A percentile compares a stretch with the other conserved stretches of the same genome.
Conservation (phyloP, 257 asterid species). For the Solanum piurae region DNA sequence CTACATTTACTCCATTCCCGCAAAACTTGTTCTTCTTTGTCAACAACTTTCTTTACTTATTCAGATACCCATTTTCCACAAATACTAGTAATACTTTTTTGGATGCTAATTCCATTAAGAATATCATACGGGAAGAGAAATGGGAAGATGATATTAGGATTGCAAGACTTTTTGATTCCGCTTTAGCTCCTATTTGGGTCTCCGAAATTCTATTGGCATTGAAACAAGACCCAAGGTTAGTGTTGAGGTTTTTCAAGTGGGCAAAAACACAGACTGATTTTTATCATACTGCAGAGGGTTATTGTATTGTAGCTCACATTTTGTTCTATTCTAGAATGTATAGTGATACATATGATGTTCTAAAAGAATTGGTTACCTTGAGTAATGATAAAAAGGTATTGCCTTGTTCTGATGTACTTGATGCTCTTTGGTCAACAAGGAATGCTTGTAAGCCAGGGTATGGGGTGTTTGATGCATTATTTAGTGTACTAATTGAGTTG, state of each 20-base stretch:
- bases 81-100: not conserved
- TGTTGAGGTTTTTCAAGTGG: constrained; percentile 66
- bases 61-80: constrained; percentile 30
- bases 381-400: constrained; percentile 9
- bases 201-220: constrained; percentile 39
- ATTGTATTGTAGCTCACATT: constrained; percentile 69
- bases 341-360: constrained; percentile 39
- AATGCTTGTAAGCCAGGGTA: constrained; percentile 52
- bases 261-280: constrained; percentile 38
- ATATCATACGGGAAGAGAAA: constrained; percentile 41
- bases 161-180: constrained; percentile 29
- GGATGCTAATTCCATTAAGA: constrained; percentile 20
- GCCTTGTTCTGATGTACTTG: constrained; percentile 29
- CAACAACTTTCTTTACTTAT: constrained; percentile 15
- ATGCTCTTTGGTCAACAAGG: constrained; percentile 65
- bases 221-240: constrained; percentile 62
- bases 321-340: constrained; percentile 78
- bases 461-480: constrained; percentile 70
- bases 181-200: constrained; percentile 52
- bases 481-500: constrained; percentile 60
- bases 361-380: constrained; percentile 40
- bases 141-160: constrained; percentile 60
- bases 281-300: constrained; percentile 50
- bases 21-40: constrained; percentile 30
- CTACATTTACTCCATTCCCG: constrained; percentile 4